Conservation (phyloP, 2,329 filamentous ascomycete genomes). For the Alternaria ventricosa region DNA sequence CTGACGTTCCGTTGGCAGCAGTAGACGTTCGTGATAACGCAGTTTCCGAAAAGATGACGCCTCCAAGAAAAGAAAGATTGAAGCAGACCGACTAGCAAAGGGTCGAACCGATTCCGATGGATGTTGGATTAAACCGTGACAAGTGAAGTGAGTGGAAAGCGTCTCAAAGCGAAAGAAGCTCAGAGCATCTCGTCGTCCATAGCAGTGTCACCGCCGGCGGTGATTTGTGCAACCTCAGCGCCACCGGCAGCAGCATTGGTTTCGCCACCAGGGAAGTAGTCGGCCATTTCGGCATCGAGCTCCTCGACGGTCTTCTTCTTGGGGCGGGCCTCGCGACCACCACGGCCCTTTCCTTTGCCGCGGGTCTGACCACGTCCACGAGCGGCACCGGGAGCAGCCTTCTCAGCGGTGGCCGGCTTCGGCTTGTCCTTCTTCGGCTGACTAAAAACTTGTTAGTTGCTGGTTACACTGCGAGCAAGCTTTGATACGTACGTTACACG, state of each 20-base stretch:
- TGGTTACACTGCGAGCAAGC: not conserved
- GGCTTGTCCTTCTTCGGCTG: slow-evolving; percentile 66
- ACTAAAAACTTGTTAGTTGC: slow-evolving; percentile 45
- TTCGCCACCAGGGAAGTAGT: slow-evolving; percentile 75
- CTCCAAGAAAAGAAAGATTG: slow-evolving; percentile 22
- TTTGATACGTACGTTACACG: slow-evolving; percentile 72
- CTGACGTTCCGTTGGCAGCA: slow-evolving; percentile 13
- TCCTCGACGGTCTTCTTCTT: slow-evolving; percentile 96
- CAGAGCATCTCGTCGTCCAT: slow-evolving; percentile 52
- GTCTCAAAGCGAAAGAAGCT: slow-evolving; percentile 5
- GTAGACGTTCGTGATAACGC: slow-evolving; percentile 9
- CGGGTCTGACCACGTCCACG: slow-evolving; percentile 52
- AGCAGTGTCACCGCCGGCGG: slow-evolving; percentile 44
- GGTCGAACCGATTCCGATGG: slow-evolving; percentile 16
- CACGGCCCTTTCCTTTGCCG: slow-evolving; percentile 56
- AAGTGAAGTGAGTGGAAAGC: slow-evolving; percentile 1
- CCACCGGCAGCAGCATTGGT: slow-evolving; percentile 54
- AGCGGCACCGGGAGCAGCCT: slow-evolving; percentile 61
- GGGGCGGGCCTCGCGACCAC: slow-evolving; percentile 61
- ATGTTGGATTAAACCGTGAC: slow-evolving; percentile 15
- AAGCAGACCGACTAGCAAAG: slow-evolving; percentile 14
- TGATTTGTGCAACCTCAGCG: slow-evolving; percentile 53
- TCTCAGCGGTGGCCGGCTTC: slow-evolving; percentile 80
- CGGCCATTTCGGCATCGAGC: slow-evolving; percentile 95
- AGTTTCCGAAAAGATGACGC: slow-evolving; percentile 20